Conservation (phyloP, 108 stramenopile genomes). For the Phaeodactylum tricornutum region DNA sequence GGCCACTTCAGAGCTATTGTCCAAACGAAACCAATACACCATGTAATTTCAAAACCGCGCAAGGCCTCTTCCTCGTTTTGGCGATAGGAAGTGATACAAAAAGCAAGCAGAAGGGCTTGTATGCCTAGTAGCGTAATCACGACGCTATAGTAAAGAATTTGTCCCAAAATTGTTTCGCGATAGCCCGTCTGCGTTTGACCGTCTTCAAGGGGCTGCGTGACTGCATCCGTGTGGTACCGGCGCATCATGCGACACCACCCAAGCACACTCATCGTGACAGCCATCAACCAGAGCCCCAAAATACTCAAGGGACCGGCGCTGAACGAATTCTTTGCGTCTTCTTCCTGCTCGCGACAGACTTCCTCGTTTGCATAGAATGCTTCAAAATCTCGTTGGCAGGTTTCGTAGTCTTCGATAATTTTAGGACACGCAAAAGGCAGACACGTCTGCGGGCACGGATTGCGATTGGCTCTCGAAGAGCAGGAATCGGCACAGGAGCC, state of each 20-base stretch:
- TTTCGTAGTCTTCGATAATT: slow-evolving; percentile 6
- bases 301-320: slow-evolving; percentile 25
- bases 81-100: slow-evolving; percentile 1
- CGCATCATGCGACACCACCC: slow-evolving; percentile 47
- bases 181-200: slow-evolving; percentile 43
- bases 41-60: slow-evolving; percentile 35
- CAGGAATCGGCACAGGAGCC: neutral
- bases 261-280: slow-evolving; percentile 25
- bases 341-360: slow-evolving; percentile 20
- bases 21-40: slow-evolving; percentile 18
- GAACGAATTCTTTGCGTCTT: slow-evolving; percentile 22
- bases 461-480: neutral
- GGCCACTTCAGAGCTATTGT: slow-evolving; percentile 12
- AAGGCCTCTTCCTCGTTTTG: slow-evolving; percentile 40
- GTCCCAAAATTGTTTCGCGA: slow-evolving; percentile 28
- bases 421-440: slow-evolving; percentile 13
- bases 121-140: slow-evolving; percentile 15
- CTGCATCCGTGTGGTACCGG: slow-evolving; percentile 23
- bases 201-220: slow-evolving; percentile 9
- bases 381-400: slow-evolving; percentile 9
- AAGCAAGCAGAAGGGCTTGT: slow-evolving; percentile 2
- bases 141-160: slow-evolving; percentile 22
- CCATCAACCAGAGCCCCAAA: slow-evolving; percentile 13
- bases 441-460: slow-evolving; percentile 7
- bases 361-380: slow-evolving; percentile 4